Evolutionary conservation across 164 flowering plant genomes (phyloP), one percentile per base, ranked within the genome.

Genomic region (Nymphaea thermarum): DNA sequence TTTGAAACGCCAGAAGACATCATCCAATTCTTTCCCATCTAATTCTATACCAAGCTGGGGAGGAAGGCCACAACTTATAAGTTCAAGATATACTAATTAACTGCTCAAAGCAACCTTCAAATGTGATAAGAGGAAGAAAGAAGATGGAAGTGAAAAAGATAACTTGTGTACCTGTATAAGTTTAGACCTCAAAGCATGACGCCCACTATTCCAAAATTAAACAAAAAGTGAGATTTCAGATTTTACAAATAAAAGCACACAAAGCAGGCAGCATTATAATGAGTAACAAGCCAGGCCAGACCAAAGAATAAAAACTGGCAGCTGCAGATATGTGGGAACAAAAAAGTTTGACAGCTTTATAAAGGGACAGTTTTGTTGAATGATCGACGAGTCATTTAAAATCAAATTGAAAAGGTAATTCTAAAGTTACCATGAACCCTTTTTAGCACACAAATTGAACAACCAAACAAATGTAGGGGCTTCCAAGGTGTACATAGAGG

Each of bases 1-100:
- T 82, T 95, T 95, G 82, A 92, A 94, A 55, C 89, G 93, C 91
- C 91, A 84, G 74, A 94, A 94, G 65, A 94, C 77, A 71, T 77
- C 90, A 65, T 85, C 87, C 75, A 94, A 85, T 65, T 88, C 87
- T 70, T 82, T 87, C 64, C 80, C 88, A 65, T 79, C 84, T 69
- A 95, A 75, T 43, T 83, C 83, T 81, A 86, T 90, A 62, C 99
- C 98, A 65, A 92, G 88, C 99, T 95, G 85, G 61, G 74, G 67
- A 66, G 47, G 47, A 42, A 18, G 44, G 11, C 6, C 42, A 61
- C 43, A 65, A 47, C 12, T 47, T 12, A 47, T 12, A 47, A 6
- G 12, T 47, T 47, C 12, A 47, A 6, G 12, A 47, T 47, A 47
- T 47, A 47, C 12, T 47, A 12, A 47, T 12, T 12, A 47, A 47